Evolutionary conservation across 805 yeast species (phyloP), one percentile per base, ranked within the genome.

Genomic region (Martiniozyma abietophila): DNA sequence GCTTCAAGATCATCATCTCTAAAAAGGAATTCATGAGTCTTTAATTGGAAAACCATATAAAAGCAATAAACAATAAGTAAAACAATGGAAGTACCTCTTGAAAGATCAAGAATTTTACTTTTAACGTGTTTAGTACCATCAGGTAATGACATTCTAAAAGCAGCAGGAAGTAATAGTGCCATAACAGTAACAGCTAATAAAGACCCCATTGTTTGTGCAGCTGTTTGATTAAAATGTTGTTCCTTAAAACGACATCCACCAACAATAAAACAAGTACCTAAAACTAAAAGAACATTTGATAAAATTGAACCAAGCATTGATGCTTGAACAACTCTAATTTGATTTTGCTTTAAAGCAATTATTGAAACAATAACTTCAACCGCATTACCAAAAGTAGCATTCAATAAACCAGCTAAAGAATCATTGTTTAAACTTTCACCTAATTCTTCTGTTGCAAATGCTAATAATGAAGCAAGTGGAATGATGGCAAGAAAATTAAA

Each of bases 321-420:
- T 2, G 97, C 95, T 60, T 92, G 97, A 19, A 92, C 97, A 50
- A 92, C 88, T 43, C 95, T 71, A 33, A 92, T 76, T 59, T 92
- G 96, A 46, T 84, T 82, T 28, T 82, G 80, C 46, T 62, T 67
- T 49, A 92, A 66, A 1, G 98, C 98, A 46, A 92, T 85, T 18
- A 92, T 65, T 2, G 95, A 82, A 23, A 92, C 97, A 56, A 92
- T 92, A 40, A 92, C 74, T 62, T 92, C 98, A 16, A 92, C 96
- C 2, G 97, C 97, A 56, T 92, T 92, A 39, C 98, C 98, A 55
- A 92, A 84, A 8, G 97, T 88, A 3, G 98, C 98, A 60, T 92
- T 92, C 50, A 92, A 67, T 43, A 92, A 67, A 1, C 97, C 97
- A 10, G 98, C 97, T 17, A 89, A 45, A 8, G 96, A 88, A 50